Evolutionary conservation across 106 monocot genomes (phyloP).

Genomic region (Hemerocallis citrina): DNA sequence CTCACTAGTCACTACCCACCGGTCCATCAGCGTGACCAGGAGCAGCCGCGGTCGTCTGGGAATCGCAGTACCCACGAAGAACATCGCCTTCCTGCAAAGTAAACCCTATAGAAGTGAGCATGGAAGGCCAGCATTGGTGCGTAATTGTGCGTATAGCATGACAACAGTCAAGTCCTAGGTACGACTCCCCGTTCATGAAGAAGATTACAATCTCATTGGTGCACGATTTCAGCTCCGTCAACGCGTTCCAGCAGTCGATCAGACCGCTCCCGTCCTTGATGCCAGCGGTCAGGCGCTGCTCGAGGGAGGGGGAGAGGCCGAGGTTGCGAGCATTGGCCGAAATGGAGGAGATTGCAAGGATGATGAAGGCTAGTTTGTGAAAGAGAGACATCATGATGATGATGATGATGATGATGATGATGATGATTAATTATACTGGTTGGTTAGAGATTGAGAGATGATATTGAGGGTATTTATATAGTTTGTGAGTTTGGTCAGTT

Average conservation of each 20-base stretch:
- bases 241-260: constrained; percentile 19
- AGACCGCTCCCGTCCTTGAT: not conserved
- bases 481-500: too few relatives aligned
- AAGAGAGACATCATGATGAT: too few relatives aligned
- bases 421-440: too few relatives aligned
- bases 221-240: constrained; percentile 30
- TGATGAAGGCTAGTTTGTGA: too few relatives aligned
- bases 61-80: constrained; percentile 26
- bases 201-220: constrained; percentile 30
- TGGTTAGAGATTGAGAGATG: too few relatives aligned
- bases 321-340: too few relatives aligned
- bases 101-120: constrained; percentile 31
- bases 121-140: constrained; percentile 25
- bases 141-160: constrained; percentile 20
- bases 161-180: constrained; percentile 20
- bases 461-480: too few relatives aligned
- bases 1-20: too few relatives aligned
- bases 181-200: constrained; percentile 25
- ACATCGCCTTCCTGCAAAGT: constrained; percentile 28
- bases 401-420: too few relatives aligned
- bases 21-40: too few relatives aligned
- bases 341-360: too few relatives aligned
- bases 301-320: too few relatives aligned
- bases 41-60: constrained; percentile 3
- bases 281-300: not conserved